phyloP scores from a whole-genome alignment of 345 rosid species.

The Brassica incana region DNA sequence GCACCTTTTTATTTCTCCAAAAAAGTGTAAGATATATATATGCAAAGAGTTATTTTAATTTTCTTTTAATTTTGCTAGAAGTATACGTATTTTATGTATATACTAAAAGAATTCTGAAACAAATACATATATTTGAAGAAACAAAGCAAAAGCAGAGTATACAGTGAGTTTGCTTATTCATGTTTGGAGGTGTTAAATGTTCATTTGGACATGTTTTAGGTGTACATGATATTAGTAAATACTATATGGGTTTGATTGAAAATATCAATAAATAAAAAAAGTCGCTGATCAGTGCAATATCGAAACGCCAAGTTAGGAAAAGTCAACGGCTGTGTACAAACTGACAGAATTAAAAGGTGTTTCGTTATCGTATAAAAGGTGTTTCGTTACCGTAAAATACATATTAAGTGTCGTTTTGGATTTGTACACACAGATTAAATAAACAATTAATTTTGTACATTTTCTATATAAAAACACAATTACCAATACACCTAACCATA shows the following conservation, averaged over 20 bases:
- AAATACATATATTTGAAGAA: slow-evolving; percentile 20
- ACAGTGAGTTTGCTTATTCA: neutral
- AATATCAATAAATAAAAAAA: neutral
- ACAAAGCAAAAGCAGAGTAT: slow-evolving; percentile 31
- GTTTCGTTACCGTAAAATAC: too few species aligned
- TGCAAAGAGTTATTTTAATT: neutral
- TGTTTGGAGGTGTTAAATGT: neutral
- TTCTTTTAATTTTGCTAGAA: neutral
- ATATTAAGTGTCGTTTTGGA: too few species aligned
- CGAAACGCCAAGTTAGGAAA: slow-evolving; percentile 10
- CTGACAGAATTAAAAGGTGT: neutral
- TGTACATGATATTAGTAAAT: neutral
- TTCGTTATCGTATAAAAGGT: too few species aligned
- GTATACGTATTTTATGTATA: slow-evolving; percentile 17
- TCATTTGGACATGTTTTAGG: neutral
- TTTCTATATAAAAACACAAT: too few species aligned
- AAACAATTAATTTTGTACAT: too few species aligned
- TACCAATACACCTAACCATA: too few species aligned
- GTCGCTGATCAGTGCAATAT: neutral
- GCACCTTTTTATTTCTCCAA: slow-evolving; percentile 45
- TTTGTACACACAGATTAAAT: too few species aligned
- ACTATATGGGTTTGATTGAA: neutral
- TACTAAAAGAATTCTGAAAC: neutral
- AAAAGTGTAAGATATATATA: slow-evolving; percentile 20
- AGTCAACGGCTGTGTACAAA: slow-evolving; percentile 20